phyloP scores from a whole-genome alignment of 805 yeast species.

The Ogataea thermomethanolica region DNA sequence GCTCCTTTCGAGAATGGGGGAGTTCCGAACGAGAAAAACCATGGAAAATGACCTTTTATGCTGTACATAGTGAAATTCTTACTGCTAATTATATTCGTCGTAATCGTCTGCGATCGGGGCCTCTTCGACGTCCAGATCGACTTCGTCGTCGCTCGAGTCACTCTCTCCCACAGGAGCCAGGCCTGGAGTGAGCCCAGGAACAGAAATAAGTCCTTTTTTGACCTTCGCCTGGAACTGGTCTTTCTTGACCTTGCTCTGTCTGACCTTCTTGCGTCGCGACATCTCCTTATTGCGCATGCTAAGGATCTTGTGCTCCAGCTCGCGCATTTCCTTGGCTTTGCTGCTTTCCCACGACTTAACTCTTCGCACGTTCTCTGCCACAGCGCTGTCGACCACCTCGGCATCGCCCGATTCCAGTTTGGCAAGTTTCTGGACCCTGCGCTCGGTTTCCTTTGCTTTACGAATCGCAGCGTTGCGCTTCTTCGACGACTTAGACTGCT shows the following conservation, averaged over 20 bases:
- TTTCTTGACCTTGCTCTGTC: slow-evolving; percentile 30
- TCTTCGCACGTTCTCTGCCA: slow-evolving; percentile 38
- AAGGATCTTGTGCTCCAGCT: slow-evolving; percentile 42
- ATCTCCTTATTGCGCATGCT: slow-evolving; percentile 42
- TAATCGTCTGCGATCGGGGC: slow-evolving; percentile 25
- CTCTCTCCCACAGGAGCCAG: slow-evolving; percentile 75
- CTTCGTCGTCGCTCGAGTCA: slow-evolving; percentile 41
- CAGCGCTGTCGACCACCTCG: slow-evolving; percentile 36
- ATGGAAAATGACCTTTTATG: slow-evolving; percentile 4
- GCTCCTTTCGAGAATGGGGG: slow-evolving; percentile 83
- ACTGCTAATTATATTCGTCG: slow-evolving; percentile 26
- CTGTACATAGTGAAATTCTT: slow-evolving; percentile 9
- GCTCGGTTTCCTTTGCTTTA: slow-evolving; percentile 19
- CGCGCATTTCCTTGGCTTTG: slow-evolving; percentile 39
- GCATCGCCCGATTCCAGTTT: slow-evolving; percentile 24
- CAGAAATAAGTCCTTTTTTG: slow-evolving; percentile 41
- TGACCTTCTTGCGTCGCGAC: slow-evolving; percentile 33
- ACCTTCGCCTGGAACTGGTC: slow-evolving; percentile 39
- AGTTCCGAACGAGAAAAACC: slow-evolving; percentile 24
- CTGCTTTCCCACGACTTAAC: slow-evolving; percentile 40
- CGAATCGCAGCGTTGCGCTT: slow-evolving; percentile 11
- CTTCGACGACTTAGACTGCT: slow-evolving; percentile 8
- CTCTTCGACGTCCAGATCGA: slow-evolving; percentile 11
- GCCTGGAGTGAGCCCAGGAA: slow-evolving; percentile 78
- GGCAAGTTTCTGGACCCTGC: slow-evolving; percentile 21